phyloP scores from a whole-genome alignment of 2,329 filamentous ascomycete genomes.

The Colletotrichum caudatum region DNA sequence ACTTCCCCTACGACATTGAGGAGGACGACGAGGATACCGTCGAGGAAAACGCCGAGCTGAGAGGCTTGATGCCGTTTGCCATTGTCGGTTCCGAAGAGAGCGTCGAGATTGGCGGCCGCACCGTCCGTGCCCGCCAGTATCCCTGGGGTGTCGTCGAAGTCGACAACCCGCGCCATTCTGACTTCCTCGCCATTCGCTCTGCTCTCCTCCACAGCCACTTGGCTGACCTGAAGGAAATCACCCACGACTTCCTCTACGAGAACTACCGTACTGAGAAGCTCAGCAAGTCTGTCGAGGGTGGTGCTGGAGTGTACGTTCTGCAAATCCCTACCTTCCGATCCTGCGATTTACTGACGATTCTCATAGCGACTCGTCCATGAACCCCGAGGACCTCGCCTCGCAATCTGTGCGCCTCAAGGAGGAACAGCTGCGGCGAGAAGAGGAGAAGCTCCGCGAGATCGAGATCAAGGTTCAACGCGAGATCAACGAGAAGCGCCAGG shows the following conservation, averaged over 20 bases:
- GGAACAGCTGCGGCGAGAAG: conserved; percentile 97
- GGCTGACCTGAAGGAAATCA: conserved; percentile 99
- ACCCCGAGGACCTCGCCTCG: conserved; percentile 95
- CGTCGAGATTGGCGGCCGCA: conserved; percentile 91
- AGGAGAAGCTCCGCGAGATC: conserved; percentile 99
- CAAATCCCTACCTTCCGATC: not conserved
- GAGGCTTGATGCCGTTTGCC: conserved; percentile 98
- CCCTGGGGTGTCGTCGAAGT: conserved; percentile 99
- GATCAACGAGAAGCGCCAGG: conserved; percentile 99
- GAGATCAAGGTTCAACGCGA: conserved; percentile 99
- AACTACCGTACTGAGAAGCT: conserved; percentile 99
- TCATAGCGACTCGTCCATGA: conserved; percentile 86
- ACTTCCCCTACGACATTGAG: conserved; percentile 99
- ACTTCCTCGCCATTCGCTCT: conserved; percentile 97
- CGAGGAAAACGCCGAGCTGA: conserved; percentile 97
- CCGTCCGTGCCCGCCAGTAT: conserved; percentile 95
- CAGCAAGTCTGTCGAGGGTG: conserved; percentile 97
- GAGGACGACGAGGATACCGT: conserved; percentile 99
- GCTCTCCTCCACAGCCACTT: conserved; percentile 97
- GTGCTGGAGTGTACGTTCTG: conserved; percentile 82
- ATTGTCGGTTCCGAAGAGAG: conserved; percentile 98
- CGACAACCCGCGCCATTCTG: conserved; percentile 98
- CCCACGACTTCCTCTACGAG: conserved; percentile 99
- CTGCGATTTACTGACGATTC: conserved; percentile 45
- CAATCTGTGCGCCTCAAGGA: conserved; percentile 99